These are phyloP conservation scores for Solanum hybrid DNA, from an alignment of 305 asterid species.

Conservation along the genomic window DNA sequence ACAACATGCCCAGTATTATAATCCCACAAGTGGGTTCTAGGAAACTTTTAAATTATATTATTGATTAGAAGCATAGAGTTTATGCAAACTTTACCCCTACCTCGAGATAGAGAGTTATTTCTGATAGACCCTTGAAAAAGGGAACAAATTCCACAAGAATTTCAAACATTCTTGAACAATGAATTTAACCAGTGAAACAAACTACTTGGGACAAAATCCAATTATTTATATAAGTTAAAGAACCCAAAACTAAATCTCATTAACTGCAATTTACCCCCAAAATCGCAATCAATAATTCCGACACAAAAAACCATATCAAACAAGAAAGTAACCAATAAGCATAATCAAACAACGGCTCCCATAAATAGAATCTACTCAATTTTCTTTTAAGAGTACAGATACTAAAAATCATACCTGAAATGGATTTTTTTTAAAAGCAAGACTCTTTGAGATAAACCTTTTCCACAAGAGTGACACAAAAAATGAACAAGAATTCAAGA, in stretches of 20 bases:
- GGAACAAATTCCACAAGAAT: background rate
- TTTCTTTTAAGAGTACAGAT: background rate
- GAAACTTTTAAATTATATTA: background rate
- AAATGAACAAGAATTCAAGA: background rate
- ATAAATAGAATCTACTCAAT: background rate
- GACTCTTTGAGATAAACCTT: background rate
- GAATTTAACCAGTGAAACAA: background rate
- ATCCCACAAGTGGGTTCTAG: background rate
- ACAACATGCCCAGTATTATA: background rate
- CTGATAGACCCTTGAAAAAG: background rate
- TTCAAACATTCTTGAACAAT: background rate
- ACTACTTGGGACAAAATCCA: background rate
- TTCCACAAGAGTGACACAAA: background rate
- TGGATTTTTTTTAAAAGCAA: background rate
- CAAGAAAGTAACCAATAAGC: background rate
- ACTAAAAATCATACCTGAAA: constrained; percentile 17
- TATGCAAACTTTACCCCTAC: background rate
- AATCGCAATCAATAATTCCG: background rate
- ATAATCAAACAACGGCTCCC: background rate
- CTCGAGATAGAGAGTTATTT: background rate
- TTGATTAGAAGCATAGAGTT: background rate
- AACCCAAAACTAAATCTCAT: background rate
- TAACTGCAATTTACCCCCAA: background rate
- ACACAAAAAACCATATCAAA: background rate
- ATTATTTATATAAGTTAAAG: background rate